phyloP scores from a whole-genome alignment of 2,329 filamentous ascomycete genomes.

The Phaeosphaeria sp. region DNA sequence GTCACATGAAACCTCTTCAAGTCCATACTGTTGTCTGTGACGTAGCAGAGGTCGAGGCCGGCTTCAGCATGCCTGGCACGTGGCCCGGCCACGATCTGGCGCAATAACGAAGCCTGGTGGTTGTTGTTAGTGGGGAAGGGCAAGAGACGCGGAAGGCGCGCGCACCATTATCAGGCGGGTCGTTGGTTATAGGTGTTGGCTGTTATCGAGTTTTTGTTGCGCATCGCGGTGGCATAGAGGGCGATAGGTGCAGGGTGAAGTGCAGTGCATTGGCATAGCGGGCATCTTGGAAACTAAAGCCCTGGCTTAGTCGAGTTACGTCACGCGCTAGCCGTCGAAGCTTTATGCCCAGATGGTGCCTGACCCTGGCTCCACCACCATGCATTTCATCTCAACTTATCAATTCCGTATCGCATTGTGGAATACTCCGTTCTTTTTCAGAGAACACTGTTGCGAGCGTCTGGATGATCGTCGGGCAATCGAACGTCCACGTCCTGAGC shows the following conservation, averaged over 20 bases:
- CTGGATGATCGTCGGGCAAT: not conserved
- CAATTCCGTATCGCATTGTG: not conserved
- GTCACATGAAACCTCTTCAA: conserved; percentile 51
- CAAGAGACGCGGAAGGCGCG: not conserved
- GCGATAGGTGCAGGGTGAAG: not conserved
- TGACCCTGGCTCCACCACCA: not conserved
- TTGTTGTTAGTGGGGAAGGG: not conserved
- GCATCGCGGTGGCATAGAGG: conserved; percentile 1
- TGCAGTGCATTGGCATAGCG: not conserved
- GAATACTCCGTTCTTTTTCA: not conserved
- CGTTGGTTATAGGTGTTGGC: not conserved
- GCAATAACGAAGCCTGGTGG: conserved; percentile 64
- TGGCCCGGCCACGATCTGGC: conserved; percentile 90
- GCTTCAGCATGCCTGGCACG: conserved; percentile 84
- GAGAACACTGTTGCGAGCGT: not conserved
- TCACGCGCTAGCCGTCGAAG: conserved; percentile 1
- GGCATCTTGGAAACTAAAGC: not conserved
- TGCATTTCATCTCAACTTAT: not conserved
- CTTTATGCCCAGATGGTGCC: not conserved
- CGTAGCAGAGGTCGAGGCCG: conserved; percentile 92
- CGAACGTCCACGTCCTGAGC: not conserved
- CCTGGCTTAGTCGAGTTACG: not conserved
- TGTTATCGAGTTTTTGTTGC: not conserved
- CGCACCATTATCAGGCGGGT: conserved; percentile 17
- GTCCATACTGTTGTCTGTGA: conserved; percentile 73